Conservation (phyloP, 768 basidiomycete genomes). For the Postia placenta region DNA sequence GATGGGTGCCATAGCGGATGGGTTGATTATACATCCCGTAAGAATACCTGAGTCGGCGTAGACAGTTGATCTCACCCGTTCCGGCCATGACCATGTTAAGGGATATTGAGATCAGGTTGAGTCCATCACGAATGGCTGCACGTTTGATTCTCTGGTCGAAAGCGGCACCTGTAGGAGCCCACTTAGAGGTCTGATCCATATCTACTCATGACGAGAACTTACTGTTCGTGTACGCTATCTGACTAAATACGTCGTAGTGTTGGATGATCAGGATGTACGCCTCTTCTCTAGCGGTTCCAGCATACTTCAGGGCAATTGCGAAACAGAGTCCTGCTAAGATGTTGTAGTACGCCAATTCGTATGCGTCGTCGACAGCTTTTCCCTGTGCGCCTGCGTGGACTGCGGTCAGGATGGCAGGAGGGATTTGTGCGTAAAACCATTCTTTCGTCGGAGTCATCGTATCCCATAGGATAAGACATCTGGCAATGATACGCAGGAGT, state of each 20-base stretch:
- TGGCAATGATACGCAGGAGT: conserved; percentile 71
- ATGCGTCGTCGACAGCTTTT: conserved; percentile 55
- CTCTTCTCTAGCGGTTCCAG: conserved; percentile 87
- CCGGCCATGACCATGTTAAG: conserved; percentile 96
- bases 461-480: conserved; percentile 85
- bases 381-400: conserved; percentile 46
- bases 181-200: not conserved
- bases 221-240: conserved; percentile 66
- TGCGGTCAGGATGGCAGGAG: conserved; percentile 53
- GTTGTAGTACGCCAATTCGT: conserved; percentile 88
- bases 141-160: conserved; percentile 90
- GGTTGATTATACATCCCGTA: conserved; percentile 78
- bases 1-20: conserved; percentile 82
- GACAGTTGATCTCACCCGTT: conserved; percentile 87
- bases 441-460: conserved; percentile 61
- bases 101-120: conserved; percentile 82
- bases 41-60: conserved; percentile 80
- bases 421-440: conserved; percentile 72
- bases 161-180: conserved; percentile 45
- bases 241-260: conserved; percentile 76
- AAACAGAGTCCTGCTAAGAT: conserved; percentile 91
- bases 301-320: conserved; percentile 86
- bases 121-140: conserved; percentile 78
- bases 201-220: conserved; percentile 19
- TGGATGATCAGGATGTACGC: conserved; percentile 80